Conservation (phyloP, 108 stramenopile species). For the Cylindrotheca fusiformis region DNA sequence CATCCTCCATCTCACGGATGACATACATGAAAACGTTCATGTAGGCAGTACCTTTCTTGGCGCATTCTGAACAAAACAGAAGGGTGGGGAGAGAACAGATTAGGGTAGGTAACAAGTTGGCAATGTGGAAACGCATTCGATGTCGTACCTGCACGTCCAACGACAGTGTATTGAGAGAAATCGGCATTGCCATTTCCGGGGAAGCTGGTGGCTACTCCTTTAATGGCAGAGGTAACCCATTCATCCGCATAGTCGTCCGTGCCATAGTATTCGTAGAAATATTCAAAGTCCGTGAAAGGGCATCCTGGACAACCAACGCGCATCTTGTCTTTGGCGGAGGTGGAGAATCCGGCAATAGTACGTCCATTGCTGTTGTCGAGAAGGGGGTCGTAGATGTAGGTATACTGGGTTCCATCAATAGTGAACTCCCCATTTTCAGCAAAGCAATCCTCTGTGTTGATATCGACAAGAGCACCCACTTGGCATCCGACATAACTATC, state of each 20-base stretch:
- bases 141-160: conserved; percentile 12
- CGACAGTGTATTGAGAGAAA: conserved; percentile 5
- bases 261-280: conserved; percentile 72
- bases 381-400: conserved; percentile 42
- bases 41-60: conserved; percentile 71
- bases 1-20: conserved; percentile 58
- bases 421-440: conserved; percentile 21
- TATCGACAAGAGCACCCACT: conserved; percentile 51
- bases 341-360: conserved; percentile 55
- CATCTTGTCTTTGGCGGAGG: conserved; percentile 44
- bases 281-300: conserved; percentile 47
- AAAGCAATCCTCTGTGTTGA: conserved; percentile 35
- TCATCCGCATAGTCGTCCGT: conserved; percentile 67
- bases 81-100: too few relatives aligned
- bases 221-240: conserved; percentile 68
- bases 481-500: conserved; percentile 55
- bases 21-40: conserved; percentile 75
- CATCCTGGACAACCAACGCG: conserved; percentile 25
- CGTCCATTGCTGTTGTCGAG: conserved; percentile 57
- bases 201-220: conserved; percentile 38
- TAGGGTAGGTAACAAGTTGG: too few relatives aligned
- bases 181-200: conserved; percentile 56
- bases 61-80: too few relatives aligned
- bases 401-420: conserved; percentile 3
- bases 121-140: not conserved